These are phyloP conservation scores for Penicillium vulpinum DNA, from an alignment of 2,329 filamentous ascomycete species.

Conservation along the genomic window DNA sequence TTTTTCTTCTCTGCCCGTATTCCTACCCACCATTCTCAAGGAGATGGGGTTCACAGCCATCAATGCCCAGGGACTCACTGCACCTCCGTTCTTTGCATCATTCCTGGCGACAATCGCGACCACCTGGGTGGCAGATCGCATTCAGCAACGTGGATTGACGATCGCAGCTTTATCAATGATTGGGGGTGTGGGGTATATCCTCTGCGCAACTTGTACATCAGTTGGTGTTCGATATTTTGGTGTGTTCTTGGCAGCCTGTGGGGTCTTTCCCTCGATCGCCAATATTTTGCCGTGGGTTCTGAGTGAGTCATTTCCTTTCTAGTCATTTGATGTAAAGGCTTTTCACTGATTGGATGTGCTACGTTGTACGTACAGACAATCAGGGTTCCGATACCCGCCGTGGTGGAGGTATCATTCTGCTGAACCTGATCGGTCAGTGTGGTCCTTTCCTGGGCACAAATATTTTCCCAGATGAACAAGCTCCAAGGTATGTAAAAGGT, in stretches of 20 bases:
- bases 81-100: slow-evolving; percentile 68
- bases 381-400: slow-evolving; percentile 68
- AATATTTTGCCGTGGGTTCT: slow-evolving; percentile 71
- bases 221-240: slow-evolving; percentile 54
- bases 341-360: neutral
- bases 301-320: slow-evolving; percentile 35
- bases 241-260: slow-evolving; percentile 57
- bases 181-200: slow-evolving; percentile 63
- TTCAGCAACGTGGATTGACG: slow-evolving; percentile 63
- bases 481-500: slow-evolving; percentile 55
- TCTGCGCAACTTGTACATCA: slow-evolving; percentile 60
- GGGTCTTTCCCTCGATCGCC: slow-evolving; percentile 67
- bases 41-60: slow-evolving; percentile 69
- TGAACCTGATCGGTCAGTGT: slow-evolving; percentile 67
- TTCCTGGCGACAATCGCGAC: slow-evolving; percentile 63
- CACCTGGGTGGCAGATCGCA: slow-evolving; percentile 65
- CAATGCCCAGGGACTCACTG: slow-evolving; percentile 69
- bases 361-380: slow-evolving; percentile 53
- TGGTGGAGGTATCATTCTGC: slow-evolving; percentile 65
- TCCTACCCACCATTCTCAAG: slow-evolving; percentile 62
- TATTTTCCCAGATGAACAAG: slow-evolving; percentile 56
- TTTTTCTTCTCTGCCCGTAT: slow-evolving; percentile 65
- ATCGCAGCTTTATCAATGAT: slow-evolving; percentile 58
- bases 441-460: slow-evolving; percentile 65
- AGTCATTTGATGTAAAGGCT: neutral